Conservation (phyloP, 2,329 filamentous ascomycete species). For the Epichloe aotearoae region DNA sequence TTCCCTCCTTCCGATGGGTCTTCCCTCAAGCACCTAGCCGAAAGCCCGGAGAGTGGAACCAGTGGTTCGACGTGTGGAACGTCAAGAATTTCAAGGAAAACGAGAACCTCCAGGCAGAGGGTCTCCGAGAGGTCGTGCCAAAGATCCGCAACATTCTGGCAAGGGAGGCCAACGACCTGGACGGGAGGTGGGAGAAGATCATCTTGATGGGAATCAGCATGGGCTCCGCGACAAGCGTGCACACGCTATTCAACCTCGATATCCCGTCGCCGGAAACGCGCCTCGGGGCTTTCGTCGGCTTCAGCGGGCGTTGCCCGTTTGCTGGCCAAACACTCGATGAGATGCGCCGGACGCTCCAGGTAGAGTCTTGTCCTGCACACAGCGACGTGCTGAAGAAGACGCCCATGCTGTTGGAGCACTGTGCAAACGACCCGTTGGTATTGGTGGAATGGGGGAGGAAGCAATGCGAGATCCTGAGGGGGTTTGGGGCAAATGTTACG, state of each 20-base stretch:
- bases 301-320: constrained; percentile 25
- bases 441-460: constrained; percentile 19
- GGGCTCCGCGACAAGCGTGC: constrained; percentile 28
- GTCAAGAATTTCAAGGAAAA: constrained; percentile 23
- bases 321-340: constrained; percentile 15
- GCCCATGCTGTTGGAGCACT: constrained; percentile 32
- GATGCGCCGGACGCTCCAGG: constrained; percentile 18
- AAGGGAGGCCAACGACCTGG: constrained; percentile 21
- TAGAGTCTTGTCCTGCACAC: constrained; percentile 13
- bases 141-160: constrained; percentile 19
- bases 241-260: constrained; percentile 23
- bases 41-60: constrained; percentile 14
- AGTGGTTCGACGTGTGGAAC: constrained; percentile 41
- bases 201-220: constrained; percentile 33
- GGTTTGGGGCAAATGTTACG: constrained; percentile 24
- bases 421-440: constrained; percentile 29
- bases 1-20: constrained; percentile 34
- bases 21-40: constrained; percentile 30
- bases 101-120: constrained; percentile 29
- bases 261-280: constrained; percentile 8
- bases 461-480: constrained; percentile 19
- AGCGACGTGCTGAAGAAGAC: constrained; percentile 24
- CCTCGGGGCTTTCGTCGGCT: constrained; percentile 23
- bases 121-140: constrained; percentile 24
- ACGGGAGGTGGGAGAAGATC: constrained; percentile 23